phyloP scores from a whole-genome alignment of 345 rosid species.

The Anastatica hierochuntica region DNA sequence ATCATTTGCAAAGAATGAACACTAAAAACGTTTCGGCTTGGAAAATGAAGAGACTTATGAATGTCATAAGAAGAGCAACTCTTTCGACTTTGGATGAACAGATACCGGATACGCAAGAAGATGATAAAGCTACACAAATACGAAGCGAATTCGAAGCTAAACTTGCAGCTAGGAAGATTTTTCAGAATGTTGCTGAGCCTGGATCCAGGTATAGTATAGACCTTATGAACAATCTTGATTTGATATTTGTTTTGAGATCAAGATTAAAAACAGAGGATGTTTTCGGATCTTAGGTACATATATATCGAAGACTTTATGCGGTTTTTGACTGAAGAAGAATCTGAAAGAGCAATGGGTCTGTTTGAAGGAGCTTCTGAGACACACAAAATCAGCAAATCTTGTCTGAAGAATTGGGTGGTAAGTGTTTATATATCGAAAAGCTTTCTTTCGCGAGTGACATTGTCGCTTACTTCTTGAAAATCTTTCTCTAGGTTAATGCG shows the following conservation, averaged over 20 bases:
- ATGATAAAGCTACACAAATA: constrained; percentile 54
- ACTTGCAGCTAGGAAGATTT: constrained; percentile 74
- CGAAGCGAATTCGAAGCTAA: constrained; percentile 69
- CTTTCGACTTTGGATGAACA: constrained; percentile 81
- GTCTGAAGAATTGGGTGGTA: constrained; percentile 90
- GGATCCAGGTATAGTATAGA: constrained; percentile 46
- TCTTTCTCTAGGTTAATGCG: constrained; percentile 54
- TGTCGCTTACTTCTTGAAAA: no score
- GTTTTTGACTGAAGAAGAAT: constrained; percentile 61
- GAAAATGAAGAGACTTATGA: constrained; percentile 86
- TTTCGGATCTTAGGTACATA: constrained; percentile 41
- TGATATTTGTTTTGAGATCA: background rate
- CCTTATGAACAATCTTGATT: background rate
- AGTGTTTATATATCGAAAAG: constrained; percentile 10
- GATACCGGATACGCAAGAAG: constrained; percentile 40
- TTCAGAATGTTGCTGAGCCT: constrained; percentile 56
- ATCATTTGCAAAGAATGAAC: constrained; percentile 65
- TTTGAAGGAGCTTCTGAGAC: constrained; percentile 48
- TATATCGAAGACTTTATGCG: constrained; percentile 58
- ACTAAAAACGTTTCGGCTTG: constrained; percentile 85
- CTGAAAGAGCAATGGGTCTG: constrained; percentile 45
- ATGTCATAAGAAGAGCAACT: constrained; percentile 52
- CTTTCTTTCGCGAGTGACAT: background rate
- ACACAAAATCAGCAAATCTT: constrained; percentile 50
- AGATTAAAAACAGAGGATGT: background rate